Base-by-base conservation (phyloP, 352 stramenopile genomes). In the Elongisporangium anandrum region DNA sequence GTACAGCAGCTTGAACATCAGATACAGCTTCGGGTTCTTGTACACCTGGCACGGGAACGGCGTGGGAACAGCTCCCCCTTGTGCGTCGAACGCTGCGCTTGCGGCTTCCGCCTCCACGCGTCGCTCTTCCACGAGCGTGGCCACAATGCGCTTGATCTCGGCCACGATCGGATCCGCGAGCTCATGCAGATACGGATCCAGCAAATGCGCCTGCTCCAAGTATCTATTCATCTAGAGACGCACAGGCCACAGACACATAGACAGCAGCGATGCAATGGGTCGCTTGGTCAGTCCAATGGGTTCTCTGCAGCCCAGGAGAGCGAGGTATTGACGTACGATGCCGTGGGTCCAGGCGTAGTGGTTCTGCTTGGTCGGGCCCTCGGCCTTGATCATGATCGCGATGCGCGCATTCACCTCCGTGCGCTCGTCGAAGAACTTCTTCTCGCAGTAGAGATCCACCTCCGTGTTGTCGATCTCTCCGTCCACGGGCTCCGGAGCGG, bases 1-100 rank as follows among this genome's bases (percentile, higher is more conserved):
- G 77, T 99, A 99, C 9, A 99, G 64, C n/a, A 97, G 49, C 68
- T 94, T 82, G 72, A 96, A 96, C 9, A 97, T 65, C 48, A 73
- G 77, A 70, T 98, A 87, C 19, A 98, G 70, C 54, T 74, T 79
- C 26, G 75, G 76, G 50, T 89, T 77, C 50, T 54, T 64, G 62
- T 87, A 95, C 15, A 94, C 69, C 63, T 95, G 83, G 41, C 84
- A 94, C 2, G 86, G 79, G 62, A 95, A 93, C 3, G 48, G 26
- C 1, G 39, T n/a, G 9, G 57, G 21, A 2, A 29, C n/a, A 17
- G 56, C 55, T 16, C 34, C 10, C 10, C 34, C 34, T 12, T 45
- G 34, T 5, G 34, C 34, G 17, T 45, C 13, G 13, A 45, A 45
- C 10, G 10, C 12, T 45, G 34, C 34, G 34, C 17, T 45, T 8